A percentile compares a stretch with the other conserved stretches of the same genome.
Evolutionary conservation across 164 flowering plant genomes (phyloP).

Genomic region (Aristolochia contorta): DNA sequence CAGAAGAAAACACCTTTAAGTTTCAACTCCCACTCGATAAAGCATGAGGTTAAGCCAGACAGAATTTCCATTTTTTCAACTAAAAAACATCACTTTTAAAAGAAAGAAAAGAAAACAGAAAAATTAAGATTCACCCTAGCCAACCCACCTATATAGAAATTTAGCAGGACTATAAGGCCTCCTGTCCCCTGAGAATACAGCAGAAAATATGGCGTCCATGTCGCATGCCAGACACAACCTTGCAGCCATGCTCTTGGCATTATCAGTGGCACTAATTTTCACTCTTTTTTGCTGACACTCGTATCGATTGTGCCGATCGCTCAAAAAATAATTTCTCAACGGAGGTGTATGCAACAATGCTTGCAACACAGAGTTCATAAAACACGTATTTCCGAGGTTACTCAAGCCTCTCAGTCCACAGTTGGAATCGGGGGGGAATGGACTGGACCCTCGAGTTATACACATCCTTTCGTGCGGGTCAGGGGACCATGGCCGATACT

Average conservation of each 20-base stretch:
- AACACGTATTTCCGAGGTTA: conserved; percentile 86
- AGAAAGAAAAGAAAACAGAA: background rate
- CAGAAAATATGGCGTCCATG: conserved; percentile 66
- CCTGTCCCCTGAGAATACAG: conserved; percentile 67
- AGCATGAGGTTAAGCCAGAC: no score
- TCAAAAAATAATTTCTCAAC: conserved; percentile 69
- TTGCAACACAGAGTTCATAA: conserved; percentile 90
- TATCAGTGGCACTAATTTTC: conserved; percentile 1
- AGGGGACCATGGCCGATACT: conserved; percentile 65
- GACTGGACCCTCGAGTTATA: conserved; percentile 32
- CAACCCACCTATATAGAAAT: conserved; percentile 61
- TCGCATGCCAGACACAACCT: conserved; percentile 71
- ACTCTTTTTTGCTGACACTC: conserved; percentile 47
- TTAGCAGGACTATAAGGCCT: conserved; percentile 77
- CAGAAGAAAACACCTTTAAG: no score
- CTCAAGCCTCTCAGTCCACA: conserved; percentile 76
- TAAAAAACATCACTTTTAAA: background rate
- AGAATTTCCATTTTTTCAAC: no score
- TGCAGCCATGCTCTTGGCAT: conserved; percentile 8
- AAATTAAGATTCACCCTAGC: background rate
- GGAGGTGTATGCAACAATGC: conserved; percentile 91
- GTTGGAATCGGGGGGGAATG: conserved; percentile 26
- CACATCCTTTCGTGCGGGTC: conserved; percentile 36
- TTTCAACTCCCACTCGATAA: no score
- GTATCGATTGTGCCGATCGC: conserved; percentile 66